Conservation (phyloP, 148 eudicot genomes). For the Vaccinium corymbosum region DNA sequence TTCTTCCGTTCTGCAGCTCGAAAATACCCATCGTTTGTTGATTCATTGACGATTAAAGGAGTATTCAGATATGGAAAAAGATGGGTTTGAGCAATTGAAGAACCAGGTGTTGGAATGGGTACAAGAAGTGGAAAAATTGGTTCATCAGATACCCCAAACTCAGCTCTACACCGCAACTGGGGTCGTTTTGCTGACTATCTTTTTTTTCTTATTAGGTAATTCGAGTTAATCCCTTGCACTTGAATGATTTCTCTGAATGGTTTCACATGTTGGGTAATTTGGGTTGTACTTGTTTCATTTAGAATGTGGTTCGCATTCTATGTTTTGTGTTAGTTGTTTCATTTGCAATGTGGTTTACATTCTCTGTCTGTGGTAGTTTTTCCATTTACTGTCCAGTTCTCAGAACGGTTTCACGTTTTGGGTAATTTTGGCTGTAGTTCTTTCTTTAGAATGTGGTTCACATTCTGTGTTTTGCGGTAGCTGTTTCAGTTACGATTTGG, state of each 20-base stretch:
- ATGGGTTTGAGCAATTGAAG: constrained; percentile 44
- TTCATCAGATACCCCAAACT: constrained; percentile 34
- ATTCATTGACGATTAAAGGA: neutral
- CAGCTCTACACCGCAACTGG: constrained; percentile 44
- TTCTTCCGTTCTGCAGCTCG: neutral
- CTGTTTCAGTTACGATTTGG: neutral
- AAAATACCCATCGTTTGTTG: neutral
- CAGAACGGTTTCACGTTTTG: neutral
- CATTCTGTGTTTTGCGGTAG: neutral
- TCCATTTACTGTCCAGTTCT: neutral
- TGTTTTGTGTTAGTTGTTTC: neutral
- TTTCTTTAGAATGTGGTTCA: neutral
- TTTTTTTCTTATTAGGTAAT: constrained; percentile 38
- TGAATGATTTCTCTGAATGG: neutral
- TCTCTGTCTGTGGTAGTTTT: neutral
- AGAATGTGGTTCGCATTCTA: neutral
- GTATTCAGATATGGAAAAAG: constrained; percentile 20
- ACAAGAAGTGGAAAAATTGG: constrained; percentile 25
- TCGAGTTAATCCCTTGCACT: neutral
- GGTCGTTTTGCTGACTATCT: constrained; percentile 31
- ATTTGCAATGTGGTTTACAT: neutral
- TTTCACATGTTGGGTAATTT: neutral
- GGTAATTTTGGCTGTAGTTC: neutral
- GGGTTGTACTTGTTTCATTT: neutral
- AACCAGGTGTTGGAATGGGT: constrained; percentile 26